Conservation (phyloP, 306 rosid genomes). For the Delonix regia region DNA sequence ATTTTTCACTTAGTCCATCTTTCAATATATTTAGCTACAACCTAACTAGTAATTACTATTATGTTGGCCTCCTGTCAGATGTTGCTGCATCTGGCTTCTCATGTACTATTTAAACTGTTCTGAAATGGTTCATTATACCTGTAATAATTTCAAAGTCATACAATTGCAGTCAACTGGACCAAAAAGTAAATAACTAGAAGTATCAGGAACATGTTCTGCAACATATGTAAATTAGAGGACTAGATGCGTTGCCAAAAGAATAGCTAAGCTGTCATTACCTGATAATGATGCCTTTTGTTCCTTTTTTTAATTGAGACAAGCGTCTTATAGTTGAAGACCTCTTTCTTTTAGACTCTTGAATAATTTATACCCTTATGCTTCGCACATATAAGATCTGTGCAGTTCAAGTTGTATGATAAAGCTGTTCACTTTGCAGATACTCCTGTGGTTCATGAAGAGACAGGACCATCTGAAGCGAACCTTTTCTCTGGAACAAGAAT, state of each 20-base stretch:
- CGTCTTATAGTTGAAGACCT: constrained; percentile 4
- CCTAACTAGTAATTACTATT: background rate
- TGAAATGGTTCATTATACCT: background rate
- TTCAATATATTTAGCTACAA: background rate
- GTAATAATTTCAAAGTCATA: background rate
- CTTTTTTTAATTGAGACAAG: constrained; percentile 4
- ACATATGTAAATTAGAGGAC: background rate
- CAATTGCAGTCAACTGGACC: constrained; percentile 2
- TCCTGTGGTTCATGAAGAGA: constrained; percentile 67
- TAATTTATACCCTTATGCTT: background rate
- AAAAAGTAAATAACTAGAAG: constrained; percentile 8
- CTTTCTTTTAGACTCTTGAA: background rate
- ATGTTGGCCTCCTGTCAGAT: background rate
- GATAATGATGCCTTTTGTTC: constrained; percentile 2
- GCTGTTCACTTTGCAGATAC: constrained; percentile 47
- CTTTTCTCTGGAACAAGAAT: constrained; percentile 59
- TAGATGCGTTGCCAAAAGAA: constrained; percentile 7
- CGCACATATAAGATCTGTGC: background rate
- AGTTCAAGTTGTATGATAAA: constrained; percentile 30
- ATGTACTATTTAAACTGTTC: background rate
- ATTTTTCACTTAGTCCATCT: background rate
- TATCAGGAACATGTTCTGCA: background rate
- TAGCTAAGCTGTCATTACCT: constrained; percentile 14
- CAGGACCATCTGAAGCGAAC: constrained; percentile 69
- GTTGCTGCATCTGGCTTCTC: constrained; percentile 1